Conservation (phyloP, 106 monocot species). For the Vanilla planifolia region DNA sequence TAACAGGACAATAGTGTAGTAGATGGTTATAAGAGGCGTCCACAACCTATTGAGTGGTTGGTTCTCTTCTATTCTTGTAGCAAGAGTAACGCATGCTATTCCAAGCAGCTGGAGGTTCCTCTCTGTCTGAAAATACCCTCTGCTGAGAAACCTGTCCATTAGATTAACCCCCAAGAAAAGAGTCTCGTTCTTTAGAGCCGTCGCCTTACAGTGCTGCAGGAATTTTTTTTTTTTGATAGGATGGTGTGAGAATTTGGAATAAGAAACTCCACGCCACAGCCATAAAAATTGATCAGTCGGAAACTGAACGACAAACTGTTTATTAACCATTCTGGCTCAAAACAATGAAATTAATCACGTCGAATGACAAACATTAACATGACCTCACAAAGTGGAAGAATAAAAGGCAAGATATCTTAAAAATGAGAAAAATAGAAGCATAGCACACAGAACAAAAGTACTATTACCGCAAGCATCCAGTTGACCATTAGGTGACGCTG, state of each 20-base stretch:
- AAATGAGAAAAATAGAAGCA: not conserved
- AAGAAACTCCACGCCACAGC: too few species aligned
- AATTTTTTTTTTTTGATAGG: conserved; percentile 1
- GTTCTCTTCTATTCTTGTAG: conserved; percentile 88
- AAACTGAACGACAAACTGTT: too few species aligned
- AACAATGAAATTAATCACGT: too few species aligned
- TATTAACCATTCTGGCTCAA: too few species aligned
- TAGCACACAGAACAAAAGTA: not conserved
- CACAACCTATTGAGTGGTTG: conserved; percentile 76
- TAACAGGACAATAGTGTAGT: not conserved
- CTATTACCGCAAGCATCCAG: conserved; percentile 85
- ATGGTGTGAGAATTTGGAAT: too few species aligned
- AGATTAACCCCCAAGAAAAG: conserved; percentile 77
- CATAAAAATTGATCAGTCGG: too few species aligned
- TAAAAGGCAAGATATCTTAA: not conserved
- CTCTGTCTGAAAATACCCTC: conserved; percentile 57
- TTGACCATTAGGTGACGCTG: conserved; percentile 76
- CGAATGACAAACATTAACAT: too few species aligned
- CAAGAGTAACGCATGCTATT: conserved; percentile 74
- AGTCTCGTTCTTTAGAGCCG: conserved; percentile 62
- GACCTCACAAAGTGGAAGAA: too few species aligned
- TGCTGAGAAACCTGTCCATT: conserved; percentile 72
- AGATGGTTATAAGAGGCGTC: not conserved
- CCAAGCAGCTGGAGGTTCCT: conserved; percentile 72
- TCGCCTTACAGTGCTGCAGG: conserved; percentile 48